phyloP scores from a whole-genome alignment of 2,329 filamentous ascomycete genomes.

The Graphilbum sp. region DNA sequence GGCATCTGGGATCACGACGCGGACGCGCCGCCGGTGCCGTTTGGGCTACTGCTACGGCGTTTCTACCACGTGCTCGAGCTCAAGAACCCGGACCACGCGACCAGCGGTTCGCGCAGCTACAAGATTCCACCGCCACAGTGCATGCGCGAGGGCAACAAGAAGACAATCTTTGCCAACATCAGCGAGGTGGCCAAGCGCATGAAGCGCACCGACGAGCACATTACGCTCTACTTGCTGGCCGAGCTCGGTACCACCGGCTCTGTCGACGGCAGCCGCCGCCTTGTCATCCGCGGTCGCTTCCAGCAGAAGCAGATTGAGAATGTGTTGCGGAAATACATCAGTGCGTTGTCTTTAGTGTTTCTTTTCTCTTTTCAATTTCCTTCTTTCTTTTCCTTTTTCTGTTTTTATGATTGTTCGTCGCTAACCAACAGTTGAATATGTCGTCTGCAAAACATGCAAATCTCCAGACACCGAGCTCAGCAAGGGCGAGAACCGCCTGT shows the following conservation, averaged over 20 bases:
- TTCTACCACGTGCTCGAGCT: slow-evolving; percentile 93
- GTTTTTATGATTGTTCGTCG: slow-evolving; percentile 12
- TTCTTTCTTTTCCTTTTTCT: not conserved
- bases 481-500: slow-evolving; percentile 98
- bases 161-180: slow-evolving; percentile 99
- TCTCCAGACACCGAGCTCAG: slow-evolving; percentile 88
- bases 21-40: slow-evolving; percentile 58
- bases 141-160: slow-evolving; percentile 99
- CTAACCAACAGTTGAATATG: slow-evolving; percentile 61
- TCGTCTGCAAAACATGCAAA: slow-evolving; percentile 97
- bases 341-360: slow-evolving; percentile 32
- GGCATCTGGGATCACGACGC: slow-evolving; percentile 81
- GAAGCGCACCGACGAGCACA: slow-evolving; percentile 97
- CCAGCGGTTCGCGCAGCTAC: slow-evolving; percentile 82
- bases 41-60: slow-evolving; percentile 69
- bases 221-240: slow-evolving; percentile 91
- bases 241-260: slow-evolving; percentile 95
- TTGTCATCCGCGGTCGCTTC: slow-evolving; percentile 94
- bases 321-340: slow-evolving; percentile 87
- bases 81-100: slow-evolving; percentile 91
- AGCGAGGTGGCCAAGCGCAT: slow-evolving; percentile 97
- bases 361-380: not conserved
- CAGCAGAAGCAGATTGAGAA: slow-evolving; percentile 99
- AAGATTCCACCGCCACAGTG: slow-evolving; percentile 98
- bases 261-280: slow-evolving; percentile 77